Evolutionary conservation across 495 filamentous ascomycete species (phyloP), one percentile per base, ranked within the genome.

Genomic region (Cercophora newfieldiana): DNA sequence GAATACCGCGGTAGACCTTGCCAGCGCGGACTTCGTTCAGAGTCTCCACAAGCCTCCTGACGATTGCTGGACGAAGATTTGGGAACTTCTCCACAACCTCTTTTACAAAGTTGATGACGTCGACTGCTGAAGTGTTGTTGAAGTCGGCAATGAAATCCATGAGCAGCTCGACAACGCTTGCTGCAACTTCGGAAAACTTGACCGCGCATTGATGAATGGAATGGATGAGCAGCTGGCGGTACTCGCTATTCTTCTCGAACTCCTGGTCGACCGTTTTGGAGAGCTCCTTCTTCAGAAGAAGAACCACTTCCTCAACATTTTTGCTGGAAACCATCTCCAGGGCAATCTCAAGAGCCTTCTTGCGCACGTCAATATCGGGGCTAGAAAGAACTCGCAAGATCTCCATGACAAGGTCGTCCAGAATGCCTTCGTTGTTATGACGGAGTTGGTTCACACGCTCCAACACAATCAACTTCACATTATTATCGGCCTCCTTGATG

Each of bases 71-170:
- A 49, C 96, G 89, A 56, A 99, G 84, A 64, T 92, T 87, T 21
- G 96, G 94, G 83, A 97, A 99, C 74, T 95, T 97, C 81, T 99
- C 96, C 3, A 97, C 96, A 7, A 99, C 96, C 73, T 99, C 96
- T 78, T 99, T 99, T 54, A 98, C 94, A 68, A 99, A 99, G 21
- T 91, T 90, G 71, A 99, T 97, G 12, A 99, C 94, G 79, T 99
- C 96, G 28, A 99, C 92, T 1, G 96, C 95, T 1, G 94, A 96
- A 50, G 92, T 90, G 72, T 93, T 97, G 83, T 95, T 98, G 78
- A 97, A 97, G 75, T 99, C 96, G 61, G 91, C 92, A 74, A 99
- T 98, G 74, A 98, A 97, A 73, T 99, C 95, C 94, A 99, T 99
- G n/a, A 99, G 81, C 7, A 97, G 84, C 63, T 92, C 96, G 62